Evolutionary conservation across 2,329 filamentous ascomycete species (phyloP).

Genomic region (Iodosphaeria phyllophila): DNA sequence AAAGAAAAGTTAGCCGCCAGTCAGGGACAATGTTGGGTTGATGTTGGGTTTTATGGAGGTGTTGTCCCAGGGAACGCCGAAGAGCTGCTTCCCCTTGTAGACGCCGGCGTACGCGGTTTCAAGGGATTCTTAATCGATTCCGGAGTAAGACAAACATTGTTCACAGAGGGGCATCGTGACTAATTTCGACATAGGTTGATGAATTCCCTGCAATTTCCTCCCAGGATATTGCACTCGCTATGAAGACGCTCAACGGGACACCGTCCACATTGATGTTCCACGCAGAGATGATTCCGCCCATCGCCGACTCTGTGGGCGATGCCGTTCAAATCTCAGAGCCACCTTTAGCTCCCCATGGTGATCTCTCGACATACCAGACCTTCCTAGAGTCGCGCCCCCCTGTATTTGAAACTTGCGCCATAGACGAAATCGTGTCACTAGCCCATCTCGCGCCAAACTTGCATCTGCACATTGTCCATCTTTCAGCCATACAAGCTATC

Average conservation of each 20-base stretch:
- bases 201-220: conserved; percentile 88
- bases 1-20: conserved; percentile 75
- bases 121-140: conserved; percentile 97
- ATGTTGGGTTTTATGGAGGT: conserved; percentile 96
- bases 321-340: conserved; percentile 51
- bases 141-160: conserved; percentile 45
- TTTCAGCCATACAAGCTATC: conserved; percentile 78
- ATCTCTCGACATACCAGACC: conserved; percentile 63
- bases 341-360: conserved; percentile 51
- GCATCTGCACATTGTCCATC: conserved; percentile 81
- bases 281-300: conserved; percentile 92
- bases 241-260: conserved; percentile 60
- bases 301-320: conserved; percentile 61
- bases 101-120: conserved; percentile 80
- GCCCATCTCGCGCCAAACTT: conserved; percentile 65
- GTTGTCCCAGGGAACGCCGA: conserved; percentile 76
- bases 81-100: conserved; percentile 63
- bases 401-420: conserved; percentile 77
- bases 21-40: conserved; percentile 83
- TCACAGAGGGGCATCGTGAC: neutral
- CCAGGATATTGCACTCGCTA: conserved; percentile 59
- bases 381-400: conserved; percentile 85
- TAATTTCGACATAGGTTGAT: conserved; percentile 46
- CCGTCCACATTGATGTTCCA: conserved; percentile 97
- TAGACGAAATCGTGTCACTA: conserved; percentile 69